These are phyloP conservation scores for Phalaenopsis equestris DNA, from an alignment of 106 monocot genomes.

Conservation along the genomic window DNA sequence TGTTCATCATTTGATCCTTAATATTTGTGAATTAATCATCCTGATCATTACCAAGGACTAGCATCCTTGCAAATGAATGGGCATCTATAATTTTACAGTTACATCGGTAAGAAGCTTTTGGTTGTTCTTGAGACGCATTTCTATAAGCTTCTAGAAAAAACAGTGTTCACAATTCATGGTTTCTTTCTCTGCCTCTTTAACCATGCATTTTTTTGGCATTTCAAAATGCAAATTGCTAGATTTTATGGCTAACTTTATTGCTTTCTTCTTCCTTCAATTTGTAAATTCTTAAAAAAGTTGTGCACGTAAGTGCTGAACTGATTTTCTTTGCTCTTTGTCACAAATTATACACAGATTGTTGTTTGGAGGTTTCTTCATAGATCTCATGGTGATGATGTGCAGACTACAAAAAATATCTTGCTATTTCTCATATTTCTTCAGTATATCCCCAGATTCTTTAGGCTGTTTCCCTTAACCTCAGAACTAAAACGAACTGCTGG, in stretches of 20 bases:
- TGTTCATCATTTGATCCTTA: too few relatives aligned
- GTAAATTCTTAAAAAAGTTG: not conserved
- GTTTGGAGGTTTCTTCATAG: slow-evolving; percentile 46
- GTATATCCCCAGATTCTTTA: slow-evolving; percentile 47
- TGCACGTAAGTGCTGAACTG: not conserved
- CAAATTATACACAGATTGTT: slow-evolving; percentile 26
- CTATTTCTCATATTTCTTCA: slow-evolving; percentile 37
- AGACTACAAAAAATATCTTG: slow-evolving; percentile 39
- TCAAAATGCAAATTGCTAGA: not conserved
- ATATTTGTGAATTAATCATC: too few relatives aligned
- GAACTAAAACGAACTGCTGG: slow-evolving; percentile 58
- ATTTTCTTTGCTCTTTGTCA: slow-evolving; percentile 2
- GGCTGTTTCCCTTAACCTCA: slow-evolving; percentile 38
- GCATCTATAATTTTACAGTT: not conserved
- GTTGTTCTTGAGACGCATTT: not conserved
- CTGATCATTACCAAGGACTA: not conserved
- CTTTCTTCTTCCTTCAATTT: not conserved
- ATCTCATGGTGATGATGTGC: slow-evolving; percentile 33
- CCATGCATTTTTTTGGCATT: not conserved
- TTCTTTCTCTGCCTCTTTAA: not conserved
- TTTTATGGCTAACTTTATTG: not conserved
- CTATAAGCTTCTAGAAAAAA: not conserved
- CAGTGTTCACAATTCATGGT: not conserved
- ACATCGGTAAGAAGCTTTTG: not conserved
- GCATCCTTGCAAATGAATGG: not conserved